A percentile compares a stretch with the other conserved stretches of the same genome.
These are phyloP conservation scores for Triadica sebifera DNA, from an alignment of 345 rosid genomes.

Conservation along the genomic window DNA sequence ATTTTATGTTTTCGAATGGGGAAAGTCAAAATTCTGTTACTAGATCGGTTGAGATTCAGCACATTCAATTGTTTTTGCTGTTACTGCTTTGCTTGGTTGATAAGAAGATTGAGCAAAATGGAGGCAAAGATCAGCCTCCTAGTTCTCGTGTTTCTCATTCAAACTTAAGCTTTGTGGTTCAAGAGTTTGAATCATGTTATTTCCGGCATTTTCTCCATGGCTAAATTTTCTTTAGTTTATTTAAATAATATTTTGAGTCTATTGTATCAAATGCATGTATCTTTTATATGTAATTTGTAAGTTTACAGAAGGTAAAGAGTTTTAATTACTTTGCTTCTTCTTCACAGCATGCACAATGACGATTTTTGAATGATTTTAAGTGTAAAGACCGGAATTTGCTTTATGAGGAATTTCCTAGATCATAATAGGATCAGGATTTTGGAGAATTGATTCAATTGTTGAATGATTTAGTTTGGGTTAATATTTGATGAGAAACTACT, in stretches of 20 bases:
- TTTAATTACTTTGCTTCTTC: too few species aligned
- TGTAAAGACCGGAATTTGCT: slow-evolving; percentile 7
- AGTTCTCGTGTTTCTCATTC: neutral
- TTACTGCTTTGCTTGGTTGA: neutral
- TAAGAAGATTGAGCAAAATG: too few species aligned
- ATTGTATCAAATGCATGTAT: neutral
- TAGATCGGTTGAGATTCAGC: slow-evolving; percentile 40
- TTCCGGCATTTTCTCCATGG: neutral
- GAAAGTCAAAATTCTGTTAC: slow-evolving; percentile 8
- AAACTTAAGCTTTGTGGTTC: neutral
- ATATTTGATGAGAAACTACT: neutral
- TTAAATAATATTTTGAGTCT: too few species aligned
- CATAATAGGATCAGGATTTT: slow-evolving; percentile 17
- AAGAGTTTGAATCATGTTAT: neutral
- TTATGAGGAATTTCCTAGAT: neutral
- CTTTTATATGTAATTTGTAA: too few species aligned
- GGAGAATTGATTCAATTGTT: slow-evolving; percentile 3
- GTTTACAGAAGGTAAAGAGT: too few species aligned
- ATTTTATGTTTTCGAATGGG: neutral
- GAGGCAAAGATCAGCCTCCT: slow-evolving; percentile 1
- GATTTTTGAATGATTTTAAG: slow-evolving; percentile 1
- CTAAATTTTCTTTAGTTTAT: neutral
- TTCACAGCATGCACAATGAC: too few species aligned
- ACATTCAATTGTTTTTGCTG: slow-evolving; percentile 11
- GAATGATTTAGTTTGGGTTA: neutral